Conservation (phyloP, 129 eudicot species). For the Lactuca sativa region DNA sequence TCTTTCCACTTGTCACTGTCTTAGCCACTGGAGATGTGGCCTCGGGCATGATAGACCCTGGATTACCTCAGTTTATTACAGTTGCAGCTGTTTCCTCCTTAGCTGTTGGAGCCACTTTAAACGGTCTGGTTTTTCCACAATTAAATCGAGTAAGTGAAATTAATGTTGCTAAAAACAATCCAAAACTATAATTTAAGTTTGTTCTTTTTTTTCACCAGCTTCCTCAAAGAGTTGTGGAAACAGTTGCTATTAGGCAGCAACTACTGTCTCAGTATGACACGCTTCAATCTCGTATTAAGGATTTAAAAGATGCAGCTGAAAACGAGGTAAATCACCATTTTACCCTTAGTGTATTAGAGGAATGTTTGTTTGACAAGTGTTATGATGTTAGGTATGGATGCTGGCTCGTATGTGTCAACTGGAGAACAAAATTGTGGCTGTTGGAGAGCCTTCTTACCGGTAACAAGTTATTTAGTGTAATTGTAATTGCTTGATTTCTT, state of each 20-base stretch:
- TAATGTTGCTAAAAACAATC: constrained; percentile 3
- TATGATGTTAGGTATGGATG: constrained; percentile 71
- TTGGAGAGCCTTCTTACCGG: constrained; percentile 97
- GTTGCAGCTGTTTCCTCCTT: constrained; percentile 73
- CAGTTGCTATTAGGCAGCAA: constrained; percentile 73
- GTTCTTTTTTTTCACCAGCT: constrained; percentile 45
- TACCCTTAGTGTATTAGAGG: background rate
- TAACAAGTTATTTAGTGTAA: constrained; percentile 23
- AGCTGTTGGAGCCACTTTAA: constrained; percentile 79
- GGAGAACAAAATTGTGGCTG: constrained; percentile 96
- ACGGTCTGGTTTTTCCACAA: constrained; percentile 67
- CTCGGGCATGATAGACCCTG: constrained; percentile 85
- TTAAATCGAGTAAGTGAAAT: constrained; percentile 62
- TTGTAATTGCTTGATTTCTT: background rate
- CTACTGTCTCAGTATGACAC: constrained; percentile 89
- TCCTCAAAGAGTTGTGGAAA: constrained; percentile 76
- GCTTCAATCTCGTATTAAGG: constrained; percentile 89
- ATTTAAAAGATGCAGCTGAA: constrained; percentile 79
- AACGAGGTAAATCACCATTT: constrained; percentile 61
- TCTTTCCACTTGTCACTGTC: constrained; percentile 68
- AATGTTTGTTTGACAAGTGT: background rate
- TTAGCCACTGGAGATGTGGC: constrained; percentile 85
- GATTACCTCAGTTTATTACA: constrained; percentile 79
- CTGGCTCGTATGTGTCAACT: constrained; percentile 91
- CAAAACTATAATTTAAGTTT: too few species aligned